A percentile compares a stretch with the other conserved stretches of the same genome.
These are phyloP conservation scores for Colletotrichum paranaense DNA, from an alignment of 2,329 filamentous ascomycete genomes.

Conservation along the genomic window DNA sequence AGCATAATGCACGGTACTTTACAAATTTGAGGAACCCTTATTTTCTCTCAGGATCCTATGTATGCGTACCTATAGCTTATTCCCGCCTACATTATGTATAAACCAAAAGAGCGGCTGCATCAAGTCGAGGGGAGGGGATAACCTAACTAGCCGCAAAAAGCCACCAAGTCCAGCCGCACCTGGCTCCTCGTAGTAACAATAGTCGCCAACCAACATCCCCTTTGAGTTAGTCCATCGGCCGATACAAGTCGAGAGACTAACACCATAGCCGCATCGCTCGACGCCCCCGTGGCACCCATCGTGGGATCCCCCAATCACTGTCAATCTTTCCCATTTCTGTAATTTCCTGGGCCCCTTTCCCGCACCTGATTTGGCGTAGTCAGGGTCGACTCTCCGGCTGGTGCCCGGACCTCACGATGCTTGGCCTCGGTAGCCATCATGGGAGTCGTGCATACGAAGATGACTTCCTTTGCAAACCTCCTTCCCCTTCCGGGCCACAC, in stretches of 20 bases:
- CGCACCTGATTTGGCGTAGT: constrained; percentile 14
- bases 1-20: neutral
- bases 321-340: constrained; percentile 25
- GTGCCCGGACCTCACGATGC: constrained; percentile 20
- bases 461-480: neutral
- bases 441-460: constrained; percentile 7
- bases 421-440: constrained; percentile 11
- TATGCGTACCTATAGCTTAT: constrained; percentile 3
- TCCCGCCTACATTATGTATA: too few species aligned
- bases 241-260: neutral
- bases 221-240: constrained; percentile 24
- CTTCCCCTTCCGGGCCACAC: constrained; percentile 8
- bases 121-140: neutral
- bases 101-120: neutral
- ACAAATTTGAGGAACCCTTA: neutral
- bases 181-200: constrained; percentile 1
- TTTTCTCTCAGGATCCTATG: constrained; percentile 2
- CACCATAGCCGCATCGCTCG: neutral
- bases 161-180: neutral
- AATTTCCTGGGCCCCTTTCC: constrained; percentile 32
- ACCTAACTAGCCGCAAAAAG: neutral
- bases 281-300: constrained; percentile 22
- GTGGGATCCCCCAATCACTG: constrained; percentile 29
- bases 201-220: neutral
- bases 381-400: constrained; percentile 2